Percentiles rank a stretch among this genome's conserved stretches.
Conservation (phyloP, 805 yeast genomes). For the Aciculoconidium aculeatum region DNA sequence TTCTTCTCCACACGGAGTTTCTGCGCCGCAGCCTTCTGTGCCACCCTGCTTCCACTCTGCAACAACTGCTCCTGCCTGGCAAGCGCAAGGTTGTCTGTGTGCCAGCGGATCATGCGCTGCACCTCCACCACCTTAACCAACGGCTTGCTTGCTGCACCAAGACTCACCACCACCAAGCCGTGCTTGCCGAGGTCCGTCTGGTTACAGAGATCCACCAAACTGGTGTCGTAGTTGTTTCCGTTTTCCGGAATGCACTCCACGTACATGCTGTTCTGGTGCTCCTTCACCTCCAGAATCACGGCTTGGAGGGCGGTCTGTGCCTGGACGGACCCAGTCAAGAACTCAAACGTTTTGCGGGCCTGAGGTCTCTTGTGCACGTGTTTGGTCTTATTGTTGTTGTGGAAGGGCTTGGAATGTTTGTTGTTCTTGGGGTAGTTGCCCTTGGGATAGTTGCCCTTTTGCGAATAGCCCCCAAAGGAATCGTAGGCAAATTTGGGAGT, state of each 20-base stretch:
- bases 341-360: slow-evolving; percentile 15
- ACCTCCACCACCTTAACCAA: slow-evolving; percentile 21
- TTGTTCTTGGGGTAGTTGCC: too few species aligned
- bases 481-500: too few species aligned
- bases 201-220: slow-evolving; percentile 29
- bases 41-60: slow-evolving; percentile 28
- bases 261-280: slow-evolving; percentile 11
- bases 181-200: slow-evolving; percentile 17
- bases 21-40: slow-evolving; percentile 21
- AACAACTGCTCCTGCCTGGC: slow-evolving; percentile 25
- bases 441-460: too few species aligned
- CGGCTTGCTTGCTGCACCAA: slow-evolving; percentile 16
- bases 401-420: too few species aligned
- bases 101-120: slow-evolving; percentile 28
- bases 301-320: slow-evolving; percentile 18
- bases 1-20: slow-evolving; percentile 30
- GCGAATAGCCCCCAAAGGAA: too few species aligned
- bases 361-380: too few species aligned
- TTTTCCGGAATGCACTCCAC: slow-evolving; percentile 20
- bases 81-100: slow-evolving; percentile 27
- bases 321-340: slow-evolving; percentile 17
- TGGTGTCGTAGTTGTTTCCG: slow-evolving; percentile 12
- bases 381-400: too few species aligned
- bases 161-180: slow-evolving; percentile 21
- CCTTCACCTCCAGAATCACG: slow-evolving; percentile 14